Evolutionary conservation across 1,284 basidiomycete genomes (phyloP).

Genomic region (Marasmius tenuissimus): DNA sequence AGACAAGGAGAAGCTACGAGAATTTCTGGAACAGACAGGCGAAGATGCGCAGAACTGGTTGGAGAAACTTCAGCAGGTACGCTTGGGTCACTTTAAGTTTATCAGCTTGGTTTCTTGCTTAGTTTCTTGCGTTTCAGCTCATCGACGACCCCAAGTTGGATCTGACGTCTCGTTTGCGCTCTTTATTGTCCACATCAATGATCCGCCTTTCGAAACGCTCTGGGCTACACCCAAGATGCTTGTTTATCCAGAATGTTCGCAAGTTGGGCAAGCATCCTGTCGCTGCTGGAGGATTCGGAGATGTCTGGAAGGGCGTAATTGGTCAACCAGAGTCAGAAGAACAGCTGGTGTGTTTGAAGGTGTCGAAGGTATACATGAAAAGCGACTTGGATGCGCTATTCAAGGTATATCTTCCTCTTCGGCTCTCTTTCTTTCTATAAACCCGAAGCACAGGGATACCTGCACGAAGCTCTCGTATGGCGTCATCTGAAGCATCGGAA

Average conservation of each 20-base stretch:
- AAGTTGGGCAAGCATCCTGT: not conserved
- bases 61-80: not conserved
- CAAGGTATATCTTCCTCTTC: not conserved
- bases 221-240: not conserved
- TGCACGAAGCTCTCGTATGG: not conserved
- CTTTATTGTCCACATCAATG: not conserved
- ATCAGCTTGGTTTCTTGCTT: not conserved
- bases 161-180: not conserved
- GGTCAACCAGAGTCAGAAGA: not conserved
- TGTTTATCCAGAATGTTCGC: not conserved
- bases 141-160: not conserved
- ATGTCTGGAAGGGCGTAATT: not conserved
- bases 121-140: not conserved
- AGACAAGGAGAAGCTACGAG: too few relatives aligned
- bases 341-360: slow-evolving; percentile 2
- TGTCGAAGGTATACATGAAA: not conserved
- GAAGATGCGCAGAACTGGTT: not conserved
- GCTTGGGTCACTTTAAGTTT: not conserved
- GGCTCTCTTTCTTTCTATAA: not conserved
- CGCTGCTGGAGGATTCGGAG: not conserved
- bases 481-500: not conserved
- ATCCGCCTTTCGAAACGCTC: not conserved
- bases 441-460: not conserved
- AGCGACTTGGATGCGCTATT: slow-evolving; percentile 1
- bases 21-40: too few relatives aligned